phyloP scores from a whole-genome alignment of 768 basidiomycete genomes.

The Glaciozyma martinii region DNA sequence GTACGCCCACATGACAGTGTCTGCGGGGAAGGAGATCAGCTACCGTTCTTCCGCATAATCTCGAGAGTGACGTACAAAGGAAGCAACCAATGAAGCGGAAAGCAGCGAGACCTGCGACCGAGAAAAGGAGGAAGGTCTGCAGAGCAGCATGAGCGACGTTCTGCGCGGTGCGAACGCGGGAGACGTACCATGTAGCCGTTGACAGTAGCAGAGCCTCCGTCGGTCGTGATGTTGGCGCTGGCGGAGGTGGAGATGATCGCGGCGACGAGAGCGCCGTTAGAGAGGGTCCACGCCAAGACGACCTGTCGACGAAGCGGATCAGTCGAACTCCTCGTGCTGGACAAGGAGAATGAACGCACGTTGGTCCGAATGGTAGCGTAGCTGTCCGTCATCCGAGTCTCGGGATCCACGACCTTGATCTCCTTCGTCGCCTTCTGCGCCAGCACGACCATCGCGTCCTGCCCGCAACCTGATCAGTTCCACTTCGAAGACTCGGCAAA shows the following conservation, averaged over 20 bases:
- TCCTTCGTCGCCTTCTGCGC: constrained; percentile 66
- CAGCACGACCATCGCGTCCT: constrained; percentile 78
- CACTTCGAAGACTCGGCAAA: no score
- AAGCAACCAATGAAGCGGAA: constrained; percentile 31
- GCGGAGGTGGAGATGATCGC: constrained; percentile 30
- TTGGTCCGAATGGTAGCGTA: constrained; percentile 86
- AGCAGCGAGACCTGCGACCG: constrained; percentile 33
- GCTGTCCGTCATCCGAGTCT: constrained; percentile 69
- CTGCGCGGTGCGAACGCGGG: not conserved
- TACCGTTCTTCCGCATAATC: not conserved
- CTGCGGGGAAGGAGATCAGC: not conserved
- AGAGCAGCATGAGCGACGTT: not conserved
- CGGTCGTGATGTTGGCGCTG: constrained; percentile 13
- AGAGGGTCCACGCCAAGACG: constrained; percentile 76
- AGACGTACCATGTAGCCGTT: constrained; percentile 28
- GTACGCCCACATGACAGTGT: not conserved
- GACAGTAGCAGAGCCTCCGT: constrained; percentile 9
- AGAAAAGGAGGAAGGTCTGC: constrained; percentile 30
- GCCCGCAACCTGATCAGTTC: constrained; percentile 35
- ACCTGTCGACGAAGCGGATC: constrained; percentile 45
- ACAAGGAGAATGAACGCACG: constrained; percentile 34
- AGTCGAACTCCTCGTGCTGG: not conserved
- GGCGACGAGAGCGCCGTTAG: constrained; percentile 47
- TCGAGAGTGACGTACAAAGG: not conserved
- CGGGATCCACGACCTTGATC: constrained; percentile 53